Conservation (phyloP, 331 rosid genomes). For the Malus hybrid region DNA sequence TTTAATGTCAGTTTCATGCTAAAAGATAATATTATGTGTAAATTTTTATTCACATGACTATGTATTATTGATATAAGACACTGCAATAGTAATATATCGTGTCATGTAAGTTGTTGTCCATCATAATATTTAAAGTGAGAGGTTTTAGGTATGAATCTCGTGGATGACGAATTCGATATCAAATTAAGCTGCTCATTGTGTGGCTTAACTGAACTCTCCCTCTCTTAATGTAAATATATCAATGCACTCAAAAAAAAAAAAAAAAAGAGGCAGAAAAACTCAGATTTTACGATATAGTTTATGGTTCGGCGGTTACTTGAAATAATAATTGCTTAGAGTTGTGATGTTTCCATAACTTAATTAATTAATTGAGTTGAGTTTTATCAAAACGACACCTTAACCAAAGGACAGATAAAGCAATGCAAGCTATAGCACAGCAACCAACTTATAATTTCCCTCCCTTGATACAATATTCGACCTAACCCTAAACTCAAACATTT, state of each 20-base stretch:
- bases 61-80: too few species aligned
- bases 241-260: background rate
- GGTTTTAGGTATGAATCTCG: too few species aligned
- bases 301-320: constrained; percentile 32
- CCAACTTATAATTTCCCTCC: background rate
- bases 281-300: background rate
- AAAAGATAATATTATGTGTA: too few species aligned
- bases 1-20: background rate
- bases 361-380: constrained; percentile 14
- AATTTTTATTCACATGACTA: too few species aligned
- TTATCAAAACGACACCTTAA: constrained; percentile 52
- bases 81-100: too few species aligned
- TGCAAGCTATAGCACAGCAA: background rate
- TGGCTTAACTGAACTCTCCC: rapidly evolving
- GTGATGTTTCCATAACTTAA: background rate
- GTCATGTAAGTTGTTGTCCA: too few species aligned
- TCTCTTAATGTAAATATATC: too few species aligned
- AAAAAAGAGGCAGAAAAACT: background rate
- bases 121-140: too few species aligned
- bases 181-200: too few species aligned
- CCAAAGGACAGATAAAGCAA: constrained; percentile 8
- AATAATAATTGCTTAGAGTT: constrained; percentile 27
- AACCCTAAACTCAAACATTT: background rate
- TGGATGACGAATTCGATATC: too few species aligned
- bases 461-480: background rate